Evolutionary conservation across 2,329 filamentous ascomycete species (phyloP), one percentile per base, ranked within the genome.

Genomic region (Xylaria sp.): DNA sequence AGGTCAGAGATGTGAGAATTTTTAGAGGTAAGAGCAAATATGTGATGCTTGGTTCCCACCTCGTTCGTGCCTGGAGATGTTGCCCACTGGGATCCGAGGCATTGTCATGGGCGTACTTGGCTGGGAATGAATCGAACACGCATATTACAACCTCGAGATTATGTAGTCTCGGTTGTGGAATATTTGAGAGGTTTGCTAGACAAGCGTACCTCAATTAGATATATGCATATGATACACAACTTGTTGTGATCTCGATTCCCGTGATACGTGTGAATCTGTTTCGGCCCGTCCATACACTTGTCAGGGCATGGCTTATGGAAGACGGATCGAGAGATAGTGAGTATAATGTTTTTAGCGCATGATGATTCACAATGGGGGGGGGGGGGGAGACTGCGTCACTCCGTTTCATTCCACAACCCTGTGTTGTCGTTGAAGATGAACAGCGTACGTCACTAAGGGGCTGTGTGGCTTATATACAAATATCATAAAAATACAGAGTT

Each of bases 161-260:
- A 17, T 45, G 46, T 17, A 53, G 65, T 70, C 68, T 70, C 70
- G 65, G 64, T 67, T 61, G 63, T 62, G 61, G 67, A 67, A 68
- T 64, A 68, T 63, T 67, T 51, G 62, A 59, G 67, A 68, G 67
- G 67, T 71, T 69, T 69, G 66, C 68, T 69, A 71, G 57, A 65
- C 62, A 60, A 64, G 62, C 69, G 57, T 72, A 66, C 68, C 67
- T 67, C 67, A 69, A 67, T 67, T 65, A 67, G 66, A 66, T 59
- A 63, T 64, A 53, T 63, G 69, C 68, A 70, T 67, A 65, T 71
- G 65, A 63, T 67, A 58, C 53, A 57, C 63, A 54, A 68, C 60
- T 63, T 66, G 60, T 61, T 61, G 64, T 68, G 57, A 64, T 60
- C 46, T 60, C 67, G 46, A 49, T 66, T 63, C 45, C 51, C 61